These are phyloP conservation scores for Acidomyces sp. DNA, from an alignment of 495 filamentous ascomycete species.

Conservation along the genomic window DNA sequence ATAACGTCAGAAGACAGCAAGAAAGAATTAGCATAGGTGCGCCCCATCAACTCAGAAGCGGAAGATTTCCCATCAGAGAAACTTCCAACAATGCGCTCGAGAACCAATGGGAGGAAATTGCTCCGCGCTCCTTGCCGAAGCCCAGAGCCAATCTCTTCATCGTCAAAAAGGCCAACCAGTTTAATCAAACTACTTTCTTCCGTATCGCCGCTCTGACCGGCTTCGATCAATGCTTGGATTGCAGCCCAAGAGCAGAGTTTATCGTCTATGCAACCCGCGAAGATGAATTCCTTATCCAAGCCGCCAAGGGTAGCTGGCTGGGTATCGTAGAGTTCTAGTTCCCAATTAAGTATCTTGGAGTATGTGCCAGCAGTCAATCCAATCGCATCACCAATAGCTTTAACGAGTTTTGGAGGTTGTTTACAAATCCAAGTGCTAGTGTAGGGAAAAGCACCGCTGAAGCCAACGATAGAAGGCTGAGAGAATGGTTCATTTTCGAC, in stretches of 20 bases:
- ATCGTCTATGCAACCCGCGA: slow-evolving; percentile 88
- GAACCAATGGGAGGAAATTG: slow-evolving; percentile 67
- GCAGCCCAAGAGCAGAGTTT: slow-evolving; percentile 93
- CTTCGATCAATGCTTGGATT: slow-evolving; percentile 60
- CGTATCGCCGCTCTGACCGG: not conserved
- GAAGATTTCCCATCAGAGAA: slow-evolving; percentile 36
- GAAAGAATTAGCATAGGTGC: slow-evolving; percentile 87
- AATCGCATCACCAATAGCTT: slow-evolving; percentile 64
- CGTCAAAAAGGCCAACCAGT: slow-evolving; percentile 82
- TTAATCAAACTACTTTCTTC: slow-evolving; percentile 45
- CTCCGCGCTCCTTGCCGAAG: slow-evolving; percentile 80
- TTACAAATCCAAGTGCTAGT: slow-evolving; percentile 48
- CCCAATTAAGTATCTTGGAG: slow-evolving; percentile 78
- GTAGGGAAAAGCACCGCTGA: slow-evolving; percentile 31
- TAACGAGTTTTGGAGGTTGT: slow-evolving; percentile 73
- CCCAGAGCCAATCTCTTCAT: slow-evolving; percentile 86
- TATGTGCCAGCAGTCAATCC: slow-evolving; percentile 48
- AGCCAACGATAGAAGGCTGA: slow-evolving; percentile 24
- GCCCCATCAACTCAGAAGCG: slow-evolving; percentile 53
- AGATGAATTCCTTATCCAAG: slow-evolving; percentile 86
- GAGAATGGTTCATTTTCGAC: slow-evolving; percentile 18
- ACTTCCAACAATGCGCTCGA: slow-evolving; percentile 68
- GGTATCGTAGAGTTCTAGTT: slow-evolving; percentile 89
- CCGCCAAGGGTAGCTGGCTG: slow-evolving; percentile 78
- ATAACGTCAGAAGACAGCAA: slow-evolving; percentile 85